Evolutionary conservation across 345 rosid species (phyloP).

Genomic region (Balakata baccata): DNA sequence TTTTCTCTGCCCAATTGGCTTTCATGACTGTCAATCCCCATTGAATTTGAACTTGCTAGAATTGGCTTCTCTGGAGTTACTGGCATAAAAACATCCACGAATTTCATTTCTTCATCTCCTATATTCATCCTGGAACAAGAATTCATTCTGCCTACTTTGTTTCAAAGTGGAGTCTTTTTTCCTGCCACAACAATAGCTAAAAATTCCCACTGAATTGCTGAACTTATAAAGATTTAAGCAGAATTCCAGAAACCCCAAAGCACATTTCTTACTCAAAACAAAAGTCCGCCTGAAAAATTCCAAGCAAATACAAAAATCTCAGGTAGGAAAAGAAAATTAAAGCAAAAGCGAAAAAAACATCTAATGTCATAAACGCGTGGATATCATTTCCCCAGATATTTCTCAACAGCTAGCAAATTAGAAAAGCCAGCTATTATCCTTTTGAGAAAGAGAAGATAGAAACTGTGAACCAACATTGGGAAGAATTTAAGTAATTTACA

Average conservation of each 20-base stretch:
- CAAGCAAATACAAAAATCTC: no score
- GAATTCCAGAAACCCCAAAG: no score
- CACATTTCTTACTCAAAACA: no score
- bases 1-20: conserved; percentile 22
- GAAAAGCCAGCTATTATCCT: conserved; percentile 13
- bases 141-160: conserved; percentile 13
- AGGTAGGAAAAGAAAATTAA: no score
- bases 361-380: conserved; percentile 36
- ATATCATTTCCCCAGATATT: conserved; percentile 27
- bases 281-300: no score
- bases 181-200: no score
- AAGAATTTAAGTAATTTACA: conserved; percentile 12
- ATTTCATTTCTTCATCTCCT: conserved; percentile 33
- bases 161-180: no score
- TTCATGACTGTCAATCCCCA: conserved; percentile 24
- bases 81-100: conserved; percentile 45
- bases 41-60: conserved; percentile 27
- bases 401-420: conserved; percentile 19
- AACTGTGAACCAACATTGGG: conserved; percentile 15
- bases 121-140: conserved; percentile 30
- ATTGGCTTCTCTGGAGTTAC: conserved; percentile 41
- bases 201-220: background rate
- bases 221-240: background rate
- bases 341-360: no score
- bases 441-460: conserved; percentile 12